Evolutionary conservation across 495 filamentous ascomycete species (phyloP).

Genomic region (Aspergillus affinis): DNA sequence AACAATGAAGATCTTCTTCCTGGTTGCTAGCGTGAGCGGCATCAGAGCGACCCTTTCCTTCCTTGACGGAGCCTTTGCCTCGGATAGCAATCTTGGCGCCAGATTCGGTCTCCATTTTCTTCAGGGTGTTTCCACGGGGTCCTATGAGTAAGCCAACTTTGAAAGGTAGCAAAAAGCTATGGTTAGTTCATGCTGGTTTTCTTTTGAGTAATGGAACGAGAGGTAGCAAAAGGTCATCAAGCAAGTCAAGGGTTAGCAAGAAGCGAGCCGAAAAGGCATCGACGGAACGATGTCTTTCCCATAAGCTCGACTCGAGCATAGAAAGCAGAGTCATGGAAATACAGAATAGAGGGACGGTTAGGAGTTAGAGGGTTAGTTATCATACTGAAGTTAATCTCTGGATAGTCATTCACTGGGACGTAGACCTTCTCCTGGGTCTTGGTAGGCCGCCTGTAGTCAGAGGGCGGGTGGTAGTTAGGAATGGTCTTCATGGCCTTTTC

Average conservation of each 20-base stretch:
- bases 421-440: slow-evolving; percentile 99
- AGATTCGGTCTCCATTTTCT: slow-evolving; percentile 98
- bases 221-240: slow-evolving; percentile 33
- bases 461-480: slow-evolving; percentile 95
- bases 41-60: slow-evolving; percentile 98
- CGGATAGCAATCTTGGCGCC: slow-evolving; percentile 98
- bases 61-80: slow-evolving; percentile 98
- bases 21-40: slow-evolving; percentile 99
- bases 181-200: slow-evolving; percentile 71
- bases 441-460: slow-evolving; percentile 95
- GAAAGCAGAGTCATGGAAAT: slow-evolving; percentile 40
- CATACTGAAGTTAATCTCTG: slow-evolving; percentile 99
- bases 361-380: slow-evolving; percentile 98
- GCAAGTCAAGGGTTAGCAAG: slow-evolving; percentile 57
- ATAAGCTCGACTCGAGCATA: slow-evolving; percentile 51
- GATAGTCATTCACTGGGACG: slow-evolving; percentile 99
- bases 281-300: slow-evolving; percentile 35
- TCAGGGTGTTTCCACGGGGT: slow-evolving; percentile 97
- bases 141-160: slow-evolving; percentile 99
- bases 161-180: slow-evolving; percentile 73
- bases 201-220: slow-evolving; percentile 24
- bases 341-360: slow-evolving; percentile 55
- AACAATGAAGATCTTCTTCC: slow-evolving; percentile 97
- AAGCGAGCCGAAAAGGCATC: slow-evolving; percentile 49
- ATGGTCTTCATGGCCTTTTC: slow-evolving; percentile 98